Evolutionary conservation across 2,329 filamentous ascomycete species (phyloP), one percentile per base, ranked within the genome.

Genomic region (Beauveria scarabaeidicola): DNA sequence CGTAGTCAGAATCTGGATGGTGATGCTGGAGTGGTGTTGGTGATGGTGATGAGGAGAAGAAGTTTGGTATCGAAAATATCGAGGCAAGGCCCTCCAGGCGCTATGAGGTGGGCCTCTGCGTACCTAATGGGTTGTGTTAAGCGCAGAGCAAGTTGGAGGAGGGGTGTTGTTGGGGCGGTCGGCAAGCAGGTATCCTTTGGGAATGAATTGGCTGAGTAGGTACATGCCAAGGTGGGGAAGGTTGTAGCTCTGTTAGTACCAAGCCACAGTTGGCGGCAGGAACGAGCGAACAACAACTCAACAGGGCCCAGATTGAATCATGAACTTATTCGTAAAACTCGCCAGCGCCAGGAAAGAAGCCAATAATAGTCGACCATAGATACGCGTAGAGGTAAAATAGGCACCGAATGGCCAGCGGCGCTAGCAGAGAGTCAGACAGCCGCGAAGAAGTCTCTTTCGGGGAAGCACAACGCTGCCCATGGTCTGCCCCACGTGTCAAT

Each of bases 71-170:
- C 59, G 53, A 61, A 52, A 62, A 52, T 61, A 60, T 59, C 50
- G 23, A 63, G 58, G 43, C 36, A 54, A 53, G 52, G 36, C 53
- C 40, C 66, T 67, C 71, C 69, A 73, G 69, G 69, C 71, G 68
- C 67, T 68, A 62, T 67, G 64, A 64, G 64, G 72, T 73, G 72
- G 72, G 70, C 67, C 72, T 72, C 68, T 74, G 72, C 71, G 72
- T 73, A 36, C 32, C 32, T 32, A 74, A 74, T 73, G 67, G 69
- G 65, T 53, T 36, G 59, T 52, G 57, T 58, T 43, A 41, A 53
- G 21, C 50, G 17, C 40, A 29, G 19, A 48, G 43, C 21, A 32
- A 44, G 38, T 32, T 19, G 32, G 43, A 43, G 44, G 27, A 23
- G 50, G 32, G 54, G n/a, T 21, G 41, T 29, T 38, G 54, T 57